These are phyloP conservation scores for Telopea speciosissima DNA, from an alignment of 177 flowering plant species.

Conservation along the genomic window DNA sequence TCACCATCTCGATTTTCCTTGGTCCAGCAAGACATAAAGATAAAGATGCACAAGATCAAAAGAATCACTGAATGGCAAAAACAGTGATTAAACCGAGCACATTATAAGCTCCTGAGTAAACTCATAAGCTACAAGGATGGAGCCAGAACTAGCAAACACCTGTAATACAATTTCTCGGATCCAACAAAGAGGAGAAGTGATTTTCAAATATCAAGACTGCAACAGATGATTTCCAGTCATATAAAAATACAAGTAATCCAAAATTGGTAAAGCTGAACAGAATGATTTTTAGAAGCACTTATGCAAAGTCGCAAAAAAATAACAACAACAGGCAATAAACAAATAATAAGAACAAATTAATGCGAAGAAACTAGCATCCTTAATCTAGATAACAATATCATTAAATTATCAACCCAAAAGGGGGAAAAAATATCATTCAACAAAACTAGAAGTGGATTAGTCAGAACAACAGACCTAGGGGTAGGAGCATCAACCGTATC, in stretches of 20 bases:
- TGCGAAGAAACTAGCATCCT: not conserved
- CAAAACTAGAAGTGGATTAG: not conserved
- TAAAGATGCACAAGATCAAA: no score
- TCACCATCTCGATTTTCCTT: no score
- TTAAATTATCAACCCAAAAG: not conserved
- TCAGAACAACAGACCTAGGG: constrained; percentile 20
- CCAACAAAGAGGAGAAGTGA: not conserved
- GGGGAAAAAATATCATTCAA: no score
- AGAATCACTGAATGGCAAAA: no score
- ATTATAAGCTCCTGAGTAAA: not conserved
- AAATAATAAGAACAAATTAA: not conserved
- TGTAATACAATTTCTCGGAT: no score
- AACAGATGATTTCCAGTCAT: no score
- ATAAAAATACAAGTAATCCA: not conserved
- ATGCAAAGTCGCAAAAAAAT: not conserved
- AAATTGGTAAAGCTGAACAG: not conserved
- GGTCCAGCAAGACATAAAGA: no score
- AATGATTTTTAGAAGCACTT: not conserved
- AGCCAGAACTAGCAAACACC: not conserved
- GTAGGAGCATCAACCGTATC: constrained; percentile 30
- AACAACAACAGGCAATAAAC: not conserved
- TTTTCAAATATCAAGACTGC: not conserved
- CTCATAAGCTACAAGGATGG: not conserved
- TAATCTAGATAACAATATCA: not conserved
- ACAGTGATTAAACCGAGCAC: not conserved